phyloP scores from a whole-genome alignment of 805 yeast species.

The Brettanomyces sp. region DNA sequence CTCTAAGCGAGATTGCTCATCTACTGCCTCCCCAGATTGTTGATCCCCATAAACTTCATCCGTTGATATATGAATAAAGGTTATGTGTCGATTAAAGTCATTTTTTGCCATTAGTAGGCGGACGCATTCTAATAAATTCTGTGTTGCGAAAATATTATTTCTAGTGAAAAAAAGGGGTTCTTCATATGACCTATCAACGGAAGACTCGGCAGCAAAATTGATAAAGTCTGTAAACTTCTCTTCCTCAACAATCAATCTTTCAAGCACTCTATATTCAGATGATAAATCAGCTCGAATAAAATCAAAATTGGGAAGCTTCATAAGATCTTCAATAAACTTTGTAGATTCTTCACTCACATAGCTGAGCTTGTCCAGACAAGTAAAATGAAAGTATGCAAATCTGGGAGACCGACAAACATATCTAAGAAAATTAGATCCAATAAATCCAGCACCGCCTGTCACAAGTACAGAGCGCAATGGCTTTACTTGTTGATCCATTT shows the following conservation, averaged over 20 bases:
- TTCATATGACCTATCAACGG: neutral
- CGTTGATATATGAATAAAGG: neutral
- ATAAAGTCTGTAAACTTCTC: neutral
- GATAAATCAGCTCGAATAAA: neutral
- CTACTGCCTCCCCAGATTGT: neutral
- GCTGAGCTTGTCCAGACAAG: constrained; percentile 1
- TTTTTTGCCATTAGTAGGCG: neutral
- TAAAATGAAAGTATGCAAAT: neutral
- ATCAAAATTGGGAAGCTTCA: neutral
- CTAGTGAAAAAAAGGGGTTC: constrained; percentile 1
- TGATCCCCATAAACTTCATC: constrained; percentile 2
- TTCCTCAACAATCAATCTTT: neutral
- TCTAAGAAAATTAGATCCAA: constrained; percentile 1
- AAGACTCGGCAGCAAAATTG: constrained; percentile 1
- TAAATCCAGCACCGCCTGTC: constrained; percentile 1
- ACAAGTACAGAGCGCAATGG: neutral
- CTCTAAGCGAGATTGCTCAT: neutral
- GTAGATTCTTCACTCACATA: constrained; percentile 1
- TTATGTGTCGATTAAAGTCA: neutral
- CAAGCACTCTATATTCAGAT: neutral
- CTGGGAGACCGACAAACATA: neutral
- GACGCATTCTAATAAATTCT: neutral
- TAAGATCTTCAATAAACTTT: neutral
- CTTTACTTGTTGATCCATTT: neutral
- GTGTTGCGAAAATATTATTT: neutral